Base-by-base conservation (phyloP, 495 filamentous ascomycete genomes). In the Endocarpon pusillum region DNA sequence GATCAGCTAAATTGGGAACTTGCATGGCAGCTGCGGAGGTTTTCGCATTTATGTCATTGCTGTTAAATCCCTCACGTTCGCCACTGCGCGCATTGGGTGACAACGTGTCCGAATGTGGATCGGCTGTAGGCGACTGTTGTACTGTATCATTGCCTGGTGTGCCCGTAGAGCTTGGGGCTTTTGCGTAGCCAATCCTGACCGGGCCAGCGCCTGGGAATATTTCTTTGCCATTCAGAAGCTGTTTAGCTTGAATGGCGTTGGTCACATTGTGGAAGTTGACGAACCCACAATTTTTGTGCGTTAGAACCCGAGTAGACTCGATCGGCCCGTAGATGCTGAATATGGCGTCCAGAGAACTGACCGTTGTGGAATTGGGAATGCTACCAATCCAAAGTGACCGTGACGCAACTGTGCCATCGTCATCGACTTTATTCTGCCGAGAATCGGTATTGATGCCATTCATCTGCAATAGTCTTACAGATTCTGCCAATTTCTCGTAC, bases 251-350 rank as follows among this genome's bases (percentile, higher is more conserved):
- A 19, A 93, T 79, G 30, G 89, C 91, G 47, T 81, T 91, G 21
- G 93, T 81, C 17, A 85, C 52, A 42, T 69, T 72, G 57, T 94
- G 82, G 44, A 93, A 97, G 54, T 97, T 97, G 49, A 97, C 85
- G 45, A 97, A 97, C 4, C 89, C 89, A 52, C 89, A 97, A 49
- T 92, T 96, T 70, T 97, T 97, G 62, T 97, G 89, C 9, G 89
- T 94, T 41, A 97, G 64, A 10, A 97, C 91, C 38, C 89, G 68
- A 22, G 82, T 85, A 11, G 87, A 94, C 43, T 86, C 73, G 45
- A 97, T 92, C 16, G 79, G 75, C 11, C 89, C 89, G 43, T 89
- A 91, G 28, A 75, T 60, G 47, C 79, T 78, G 54, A 97, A 97
- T 54, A 94, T 92, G 36, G 85, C 81, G 33, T 81, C 83, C 29